phyloP scores from a whole-genome alignment of 2,329 filamentous ascomycete species.

The Scleromitrula shiraiana region DNA sequence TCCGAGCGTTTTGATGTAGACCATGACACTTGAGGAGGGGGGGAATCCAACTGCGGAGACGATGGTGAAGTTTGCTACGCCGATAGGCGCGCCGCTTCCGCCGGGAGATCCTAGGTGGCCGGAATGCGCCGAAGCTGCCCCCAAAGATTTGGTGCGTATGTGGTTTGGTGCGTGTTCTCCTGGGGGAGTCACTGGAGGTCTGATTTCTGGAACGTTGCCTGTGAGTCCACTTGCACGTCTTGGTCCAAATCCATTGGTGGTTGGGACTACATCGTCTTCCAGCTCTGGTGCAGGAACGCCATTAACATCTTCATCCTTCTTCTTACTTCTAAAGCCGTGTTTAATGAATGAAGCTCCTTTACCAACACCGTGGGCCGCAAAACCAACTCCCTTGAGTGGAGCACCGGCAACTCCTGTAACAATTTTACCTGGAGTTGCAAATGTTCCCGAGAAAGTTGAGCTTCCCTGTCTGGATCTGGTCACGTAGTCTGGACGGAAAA shows the following conservation, averaged over 20 bases:
- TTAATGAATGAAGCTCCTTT: slow-evolving; percentile 88
- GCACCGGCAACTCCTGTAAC: slow-evolving; percentile 73
- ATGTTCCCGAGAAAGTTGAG: slow-evolving; percentile 87
- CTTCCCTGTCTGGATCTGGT: slow-evolving; percentile 80
- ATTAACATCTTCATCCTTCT: slow-evolving; percentile 33
- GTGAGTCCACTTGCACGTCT: slow-evolving; percentile 16
- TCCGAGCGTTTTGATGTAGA: slow-evolving; percentile 59
- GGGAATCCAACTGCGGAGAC: slow-evolving; percentile 74
- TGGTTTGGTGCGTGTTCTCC: slow-evolving; percentile 20
- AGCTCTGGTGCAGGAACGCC: slow-evolving; percentile 29
- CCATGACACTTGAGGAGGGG: slow-evolving; percentile 67
- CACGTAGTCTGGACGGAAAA: slow-evolving; percentile 92
- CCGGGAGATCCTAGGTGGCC: slow-evolving; percentile 42
- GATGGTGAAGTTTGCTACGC: slow-evolving; percentile 73
- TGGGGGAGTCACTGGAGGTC: slow-evolving; percentile 23
- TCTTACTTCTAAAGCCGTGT: slow-evolving; percentile 71
- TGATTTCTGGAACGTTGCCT: slow-evolving; percentile 6
- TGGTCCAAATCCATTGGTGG: slow-evolving; percentile 29
- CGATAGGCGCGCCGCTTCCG: slow-evolving; percentile 47
- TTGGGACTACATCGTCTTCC: slow-evolving; percentile 32
- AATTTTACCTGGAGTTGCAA: slow-evolving; percentile 78
- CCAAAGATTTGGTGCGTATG: slow-evolving; percentile 48
- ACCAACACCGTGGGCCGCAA: slow-evolving; percentile 58
- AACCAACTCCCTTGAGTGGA: slow-evolving; percentile 86
- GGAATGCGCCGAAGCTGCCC: slow-evolving; percentile 60